Percentiles rank a stretch among this genome's conserved stretches.
Conservation (phyloP, 164 flowering plant species). For the Vitis cinerea region DNA sequence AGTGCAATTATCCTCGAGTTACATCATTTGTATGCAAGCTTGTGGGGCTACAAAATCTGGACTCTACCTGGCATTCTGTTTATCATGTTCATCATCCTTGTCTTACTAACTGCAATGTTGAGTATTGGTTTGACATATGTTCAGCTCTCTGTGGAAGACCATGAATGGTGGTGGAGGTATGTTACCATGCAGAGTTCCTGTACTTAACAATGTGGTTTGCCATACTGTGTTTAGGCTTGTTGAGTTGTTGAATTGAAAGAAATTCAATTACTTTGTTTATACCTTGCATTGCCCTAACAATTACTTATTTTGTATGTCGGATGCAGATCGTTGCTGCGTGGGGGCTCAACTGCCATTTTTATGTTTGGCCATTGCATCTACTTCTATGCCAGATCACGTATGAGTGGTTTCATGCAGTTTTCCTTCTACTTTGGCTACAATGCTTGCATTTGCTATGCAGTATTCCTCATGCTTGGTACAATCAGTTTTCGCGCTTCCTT, state of each 20-base stretch:
- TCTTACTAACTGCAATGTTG: slow-evolving; percentile 51
- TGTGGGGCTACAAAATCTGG: slow-evolving; percentile 76
- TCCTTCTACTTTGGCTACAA: slow-evolving; percentile 71
- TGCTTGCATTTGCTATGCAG: slow-evolving; percentile 73
- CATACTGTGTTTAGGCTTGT: too few species aligned
- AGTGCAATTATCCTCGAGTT: slow-evolving; percentile 68
- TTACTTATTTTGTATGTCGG: slow-evolving; percentile 8
- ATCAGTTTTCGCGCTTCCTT: slow-evolving; percentile 62
- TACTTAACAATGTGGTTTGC: not conserved
- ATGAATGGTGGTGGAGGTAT: slow-evolving; percentile 96
- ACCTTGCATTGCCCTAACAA: not conserved
- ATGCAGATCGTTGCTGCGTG: slow-evolving; percentile 70
- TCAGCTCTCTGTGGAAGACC: slow-evolving; percentile 79
- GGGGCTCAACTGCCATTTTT: slow-evolving; percentile 72
- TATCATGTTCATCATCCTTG: slow-evolving; percentile 51
- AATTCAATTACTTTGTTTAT: too few species aligned
- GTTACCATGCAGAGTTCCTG: slow-evolving; percentile 5
- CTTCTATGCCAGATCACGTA: slow-evolving; percentile 59
- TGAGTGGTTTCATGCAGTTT: slow-evolving; percentile 71
- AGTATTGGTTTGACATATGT: slow-evolving; percentile 67
- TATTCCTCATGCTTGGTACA: slow-evolving; percentile 77
- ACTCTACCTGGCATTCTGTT: slow-evolving; percentile 48
- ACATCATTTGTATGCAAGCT: slow-evolving; percentile 54
- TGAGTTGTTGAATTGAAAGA: too few species aligned
- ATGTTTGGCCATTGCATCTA: slow-evolving; percentile 65